Evolutionary conservation across 1,284 basidiomycete genomes (phyloP), one percentile per base, ranked within the genome.

Genomic region (Malassezia japonica): DNA sequence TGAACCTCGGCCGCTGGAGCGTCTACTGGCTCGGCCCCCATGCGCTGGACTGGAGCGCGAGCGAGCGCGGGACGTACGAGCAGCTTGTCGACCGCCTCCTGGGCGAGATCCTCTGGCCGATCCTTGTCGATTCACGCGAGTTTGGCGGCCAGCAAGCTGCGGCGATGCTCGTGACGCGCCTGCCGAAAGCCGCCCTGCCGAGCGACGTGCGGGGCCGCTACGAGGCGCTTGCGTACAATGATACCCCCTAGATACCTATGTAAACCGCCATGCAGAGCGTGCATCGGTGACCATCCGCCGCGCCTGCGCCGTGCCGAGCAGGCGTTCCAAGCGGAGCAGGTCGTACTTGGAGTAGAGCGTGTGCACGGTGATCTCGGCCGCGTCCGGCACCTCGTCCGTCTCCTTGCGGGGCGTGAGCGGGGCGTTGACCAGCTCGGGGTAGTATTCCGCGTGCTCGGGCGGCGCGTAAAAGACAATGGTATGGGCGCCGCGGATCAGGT

Each of bases 401-500:
- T 57, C 49, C n/a, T 23, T 33, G 32, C 62, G 63, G 0, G 41
- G 54, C 10, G 89, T 75, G 78, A 96, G 95, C 0, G 92, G 83
- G 72, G 84, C 85, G 29, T 83, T 81, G 28, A 95, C 75, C 56
- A 89, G 78, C 71, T 98, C 94, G 0, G 86, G 81, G 74, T 91
- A 96, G 75, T 88, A 98, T 58, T 84, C 81, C 0, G 87, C 79
- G 72, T 96, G 88, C 47, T 87, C 83, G 0, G 94, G 92, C 21
- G 86, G 83, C 0, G 81, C 83, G 70, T 96, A 99, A 75, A 95
- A 98, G 24, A 96, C 78, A 50, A 96, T 72, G 56, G 94, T 95
- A 51, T 85, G 83, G 46, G 90, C 86, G 7, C 92, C 94, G 60
- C 91, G 49, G 41, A 52, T 47, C 41, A 53, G 44, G 41, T 59